Base-by-base conservation (phyloP, 2,329 filamentous ascomycete species). In the Acrodontium crateriforme region DNA sequence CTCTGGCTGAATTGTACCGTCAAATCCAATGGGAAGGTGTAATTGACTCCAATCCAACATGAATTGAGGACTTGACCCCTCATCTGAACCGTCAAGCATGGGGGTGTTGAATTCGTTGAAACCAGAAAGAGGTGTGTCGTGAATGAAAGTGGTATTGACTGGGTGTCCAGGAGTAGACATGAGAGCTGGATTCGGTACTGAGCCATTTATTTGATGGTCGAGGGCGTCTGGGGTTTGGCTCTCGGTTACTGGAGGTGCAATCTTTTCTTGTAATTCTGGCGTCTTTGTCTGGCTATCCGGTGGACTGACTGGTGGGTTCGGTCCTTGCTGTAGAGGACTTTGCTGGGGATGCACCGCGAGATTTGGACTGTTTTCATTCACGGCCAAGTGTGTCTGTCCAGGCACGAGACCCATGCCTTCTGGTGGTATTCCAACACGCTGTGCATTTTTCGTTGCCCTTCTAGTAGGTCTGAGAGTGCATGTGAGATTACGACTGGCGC, bases 31-130 rank as follows among this genome's bases (percentile, higher is more conserved):
- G 6, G 54, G 51, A 48, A 65, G 56, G 12, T 56, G 48, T 47
- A 63, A 56, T 28, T 59, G 52, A 23, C 49, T 50, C 61, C 62
- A 65, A 37, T 65, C 60, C 41, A 65, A 53, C 49, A 62, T 53
- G 44, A 62, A 65, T 11, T 49, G 52, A 3, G 61, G 61, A 40
- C 58, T 63, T 6, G 55, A 47, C 10, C 47, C 52, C 9, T 48
- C 47, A 6, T 63, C 59, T 2, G 59, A 54, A 14, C 51, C 47
- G 17, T 60, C 57, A 10, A 50, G 52, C 18, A 47, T 39, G 15
- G 40, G 50, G 25, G 50, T 38, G 17, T 53, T 45, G 32, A 63
- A 61, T 17, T 63, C 59, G 12, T 61, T 56, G 33, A 59, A 64
- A 9, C 56, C 57, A 12, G 59, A 58, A 40, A 62, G 53, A 9